phyloP scores from a whole-genome alignment of 2,329 filamentous ascomycete species.

The Colletotrichum magnum region DNA sequence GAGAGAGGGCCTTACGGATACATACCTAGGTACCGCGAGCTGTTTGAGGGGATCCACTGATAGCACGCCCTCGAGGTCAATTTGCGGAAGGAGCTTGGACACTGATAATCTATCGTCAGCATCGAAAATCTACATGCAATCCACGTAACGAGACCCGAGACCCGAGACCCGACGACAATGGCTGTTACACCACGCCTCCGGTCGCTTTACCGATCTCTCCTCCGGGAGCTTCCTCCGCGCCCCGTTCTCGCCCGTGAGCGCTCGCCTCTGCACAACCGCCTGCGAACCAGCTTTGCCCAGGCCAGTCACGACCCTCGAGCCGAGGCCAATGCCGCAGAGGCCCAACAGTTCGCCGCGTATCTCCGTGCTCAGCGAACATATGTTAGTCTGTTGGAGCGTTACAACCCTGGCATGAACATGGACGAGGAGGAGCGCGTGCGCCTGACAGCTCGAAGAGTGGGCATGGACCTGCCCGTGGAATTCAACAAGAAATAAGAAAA shows the following conservation, averaged over 20 bases:
- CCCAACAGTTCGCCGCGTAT: slow-evolving; percentile 86
- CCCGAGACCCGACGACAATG: slow-evolving; percentile 43
- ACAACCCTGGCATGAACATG: slow-evolving; percentile 94
- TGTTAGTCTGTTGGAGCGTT: slow-evolving; percentile 84
- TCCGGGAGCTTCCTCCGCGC: slow-evolving; percentile 88
- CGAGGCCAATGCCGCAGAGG: slow-evolving; percentile 56
- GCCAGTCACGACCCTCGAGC: slow-evolving; percentile 45
- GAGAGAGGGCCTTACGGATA: too few species aligned
- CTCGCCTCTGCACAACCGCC: slow-evolving; percentile 77
- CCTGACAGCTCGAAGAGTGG: slow-evolving; percentile 87
- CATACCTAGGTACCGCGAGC: too few species aligned
- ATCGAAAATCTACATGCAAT: background rate
- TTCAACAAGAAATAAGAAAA: slow-evolving; percentile 49
- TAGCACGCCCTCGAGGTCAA: too few species aligned
- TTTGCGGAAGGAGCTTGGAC: too few species aligned
- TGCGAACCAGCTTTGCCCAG: slow-evolving; percentile 74
- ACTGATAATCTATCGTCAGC: background rate
- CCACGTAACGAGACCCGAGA: background rate
- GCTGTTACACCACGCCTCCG: slow-evolving; percentile 64
- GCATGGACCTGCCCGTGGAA: slow-evolving; percentile 87
- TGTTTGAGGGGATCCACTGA: too few species aligned
- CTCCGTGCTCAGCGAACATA: slow-evolving; percentile 89
- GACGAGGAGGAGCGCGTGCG: slow-evolving; percentile 86
- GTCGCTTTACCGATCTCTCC: slow-evolving; percentile 87
- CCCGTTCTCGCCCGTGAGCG: slow-evolving; percentile 68